Evolutionary conservation across 2,329 filamentous ascomycete genomes (phyloP), one percentile per base, ranked within the genome.

Genomic region (Clarireedia paspali): DNA sequence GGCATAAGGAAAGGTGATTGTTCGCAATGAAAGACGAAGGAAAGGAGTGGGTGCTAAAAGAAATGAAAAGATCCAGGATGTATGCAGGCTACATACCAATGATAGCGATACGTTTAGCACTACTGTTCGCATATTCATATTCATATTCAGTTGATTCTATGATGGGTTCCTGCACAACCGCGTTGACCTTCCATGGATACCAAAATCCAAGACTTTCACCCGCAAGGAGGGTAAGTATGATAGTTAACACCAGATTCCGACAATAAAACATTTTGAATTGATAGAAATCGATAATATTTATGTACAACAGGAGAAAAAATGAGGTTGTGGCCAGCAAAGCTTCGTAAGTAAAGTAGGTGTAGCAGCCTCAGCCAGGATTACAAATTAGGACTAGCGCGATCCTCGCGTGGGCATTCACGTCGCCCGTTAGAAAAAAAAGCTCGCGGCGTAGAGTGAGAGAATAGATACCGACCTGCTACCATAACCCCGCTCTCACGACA

Each of bases 41-140:
- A 34, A 34, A 34, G 30, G 30, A 34, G 30, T 12, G 12, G 26
- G 30, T 14, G 30, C 30, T 34, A 30, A 12, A 34, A 34, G 10
- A 12, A 34, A 34, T 34, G 12, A 10, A 12, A 34, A 12, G 9
- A 12, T 12, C 30, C 30, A 34, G 30, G 7, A 34, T 34, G 30
- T 34, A 34, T 34, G 30, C 30, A 34, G 12, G 30, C 30, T 38
- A 61, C 67, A 58, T 62, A 70, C 67, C 67, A 51, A 70, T 68
- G 34, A 70, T 67, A 54, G 68, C 68, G 57, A 70, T 63, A n/a
- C 64, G 59, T 57, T 65, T 68, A 23, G 59, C 56, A 52, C 56
- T 55, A 38, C 53, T 55, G 54, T 64, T 59, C 23, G 57, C 57
- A 48, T 63, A 64, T 39, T 57, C 38, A 51, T 47, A 45, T 24